Evolutionary conservation across 495 filamentous ascomycete genomes (phyloP).

Genomic region (Platismatia glauca): DNA sequence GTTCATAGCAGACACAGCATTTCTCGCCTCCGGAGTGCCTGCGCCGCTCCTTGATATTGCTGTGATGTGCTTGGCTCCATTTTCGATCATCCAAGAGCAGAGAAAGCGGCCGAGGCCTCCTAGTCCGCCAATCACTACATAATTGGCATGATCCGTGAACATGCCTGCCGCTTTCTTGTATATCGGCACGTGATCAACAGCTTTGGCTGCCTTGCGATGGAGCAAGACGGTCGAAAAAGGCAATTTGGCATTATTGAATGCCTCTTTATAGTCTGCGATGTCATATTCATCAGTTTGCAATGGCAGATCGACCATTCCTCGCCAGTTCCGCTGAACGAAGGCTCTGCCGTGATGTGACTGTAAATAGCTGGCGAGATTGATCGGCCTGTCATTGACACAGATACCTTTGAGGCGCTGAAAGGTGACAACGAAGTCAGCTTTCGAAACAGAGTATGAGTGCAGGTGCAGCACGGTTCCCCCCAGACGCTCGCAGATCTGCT

Average conservation of each 20-base stretch:
- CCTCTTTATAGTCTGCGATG: background rate
- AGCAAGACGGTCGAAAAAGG: slow-evolving; percentile 4
- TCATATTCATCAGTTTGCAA: background rate
- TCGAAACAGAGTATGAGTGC: background rate
- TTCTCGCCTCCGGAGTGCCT: background rate
- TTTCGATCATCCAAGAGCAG: slow-evolving; percentile 47
- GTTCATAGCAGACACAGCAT: background rate
- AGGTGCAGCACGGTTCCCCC: slow-evolving; percentile 8
- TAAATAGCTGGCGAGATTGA: slow-evolving; percentile 4
- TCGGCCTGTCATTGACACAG: slow-evolving; percentile 5
- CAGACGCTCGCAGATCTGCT: background rate
- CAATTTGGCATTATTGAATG: background rate
- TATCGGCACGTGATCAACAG: background rate
- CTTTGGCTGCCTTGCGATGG: background rate
- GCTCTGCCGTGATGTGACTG: background rate
- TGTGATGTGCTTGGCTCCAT: slow-evolving; percentile 28
- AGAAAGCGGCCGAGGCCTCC: slow-evolving; percentile 40
- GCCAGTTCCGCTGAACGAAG: background rate
- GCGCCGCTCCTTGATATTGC: slow-evolving; percentile 14
- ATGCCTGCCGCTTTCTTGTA: background rate
- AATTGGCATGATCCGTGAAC: slow-evolving; percentile 23
- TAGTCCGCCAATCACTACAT: slow-evolving; percentile 38
- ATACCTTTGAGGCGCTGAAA: background rate
- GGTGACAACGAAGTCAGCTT: slow-evolving; percentile 10
- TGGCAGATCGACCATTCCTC: background rate